Conservation (phyloP, 352 stramenopile genomes). For the Phytophthora agathidicida region DNA sequence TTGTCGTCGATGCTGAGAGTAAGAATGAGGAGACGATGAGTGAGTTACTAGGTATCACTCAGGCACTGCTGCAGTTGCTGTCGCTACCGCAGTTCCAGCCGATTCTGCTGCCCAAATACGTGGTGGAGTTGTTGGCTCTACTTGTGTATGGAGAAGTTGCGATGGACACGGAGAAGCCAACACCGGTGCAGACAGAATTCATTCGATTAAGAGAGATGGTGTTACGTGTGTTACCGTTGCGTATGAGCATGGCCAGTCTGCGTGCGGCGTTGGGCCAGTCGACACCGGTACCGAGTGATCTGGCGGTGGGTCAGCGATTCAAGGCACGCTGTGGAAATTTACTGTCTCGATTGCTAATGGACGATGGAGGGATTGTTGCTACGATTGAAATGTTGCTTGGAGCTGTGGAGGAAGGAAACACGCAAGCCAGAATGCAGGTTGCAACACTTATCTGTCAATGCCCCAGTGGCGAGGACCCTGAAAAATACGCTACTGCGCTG, state of each 20-base stretch:
- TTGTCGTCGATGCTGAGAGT: conserved; percentile 4
- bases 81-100: conserved; percentile 76
- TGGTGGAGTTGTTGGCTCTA: conserved; percentile 73
- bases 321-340: conserved; percentile 67
- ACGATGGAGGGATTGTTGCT: conserved; percentile 73
- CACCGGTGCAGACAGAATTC: conserved; percentile 38
- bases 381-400: conserved; percentile 86
- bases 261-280: conserved; percentile 67
- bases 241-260: conserved; percentile 78
- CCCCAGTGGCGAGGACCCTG: conserved; percentile 44
- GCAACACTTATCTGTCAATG: conserved; percentile 79
- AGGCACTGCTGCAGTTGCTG: conserved; percentile 63
- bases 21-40: conserved; percentile 10
- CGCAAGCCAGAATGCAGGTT: conserved; percentile 84
- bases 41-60: conserved; percentile 53
- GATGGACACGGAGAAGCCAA: conserved; percentile 17
- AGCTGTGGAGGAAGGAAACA: conserved; percentile 83
- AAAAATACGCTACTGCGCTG: conserved; percentile 53
- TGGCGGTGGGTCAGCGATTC: conserved; percentile 44
- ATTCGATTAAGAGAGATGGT: conserved; percentile 45
- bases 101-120: conserved; percentile 82
- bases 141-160: conserved; percentile 60
- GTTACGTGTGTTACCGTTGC: conserved; percentile 60
- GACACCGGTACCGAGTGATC: conserved; percentile 13
- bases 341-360: conserved; percentile 67